Base-by-base conservation (phyloP, 495 filamentous ascomycete species). In the Rhypophila decipiens region DNA sequence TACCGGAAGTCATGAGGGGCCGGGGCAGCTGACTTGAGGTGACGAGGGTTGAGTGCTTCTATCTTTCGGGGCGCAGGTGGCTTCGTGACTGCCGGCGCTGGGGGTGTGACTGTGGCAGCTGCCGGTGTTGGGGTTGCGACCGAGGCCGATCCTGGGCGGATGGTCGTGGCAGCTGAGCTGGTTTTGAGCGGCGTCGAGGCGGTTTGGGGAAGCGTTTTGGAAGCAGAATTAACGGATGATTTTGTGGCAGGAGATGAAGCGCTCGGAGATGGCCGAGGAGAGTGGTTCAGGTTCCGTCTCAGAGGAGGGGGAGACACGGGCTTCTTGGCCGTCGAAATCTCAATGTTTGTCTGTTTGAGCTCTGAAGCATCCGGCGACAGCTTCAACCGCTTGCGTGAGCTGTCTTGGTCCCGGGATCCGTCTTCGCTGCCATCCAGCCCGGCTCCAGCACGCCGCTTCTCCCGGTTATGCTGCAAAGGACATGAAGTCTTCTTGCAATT, bases 21-120 rank as follows among this genome's bases (percentile, higher is more conserved):
- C 10, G 93, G 91, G 0, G 54, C 49, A 2, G 85, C 71, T 9
- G 79, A 77, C 18, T 79, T 66, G 4, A 98, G 65, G 51, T 86
- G 78, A n/a, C 88, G 79, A 39, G 94, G 94, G 51, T 90, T 95
- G 33, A 96, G 69, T 4, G 73, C 69, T 71, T 80, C 76, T 17
- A 58, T 49, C 49, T 71, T 66, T 36, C 65, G 64, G 20, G 55
- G 29, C 35, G 13, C 47, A 15, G 24, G 52, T 31, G 10, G 38
- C 42, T 33, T 52, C 48, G 24, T 56, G 38, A 15, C 34, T 36
- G 43, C 29, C 31, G 33, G 12, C 22, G 27, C 11, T 22, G 48
- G 11, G 7, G 19, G 29, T 27, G 36, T 40, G 21, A 27, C 33
- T 48, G 39, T 27, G 36, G n/a, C 22, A 41, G 36, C 9, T 5